phyloP scores from a whole-genome alignment of 148 eudicot species.

The Rhododendron williamsianum region DNA sequence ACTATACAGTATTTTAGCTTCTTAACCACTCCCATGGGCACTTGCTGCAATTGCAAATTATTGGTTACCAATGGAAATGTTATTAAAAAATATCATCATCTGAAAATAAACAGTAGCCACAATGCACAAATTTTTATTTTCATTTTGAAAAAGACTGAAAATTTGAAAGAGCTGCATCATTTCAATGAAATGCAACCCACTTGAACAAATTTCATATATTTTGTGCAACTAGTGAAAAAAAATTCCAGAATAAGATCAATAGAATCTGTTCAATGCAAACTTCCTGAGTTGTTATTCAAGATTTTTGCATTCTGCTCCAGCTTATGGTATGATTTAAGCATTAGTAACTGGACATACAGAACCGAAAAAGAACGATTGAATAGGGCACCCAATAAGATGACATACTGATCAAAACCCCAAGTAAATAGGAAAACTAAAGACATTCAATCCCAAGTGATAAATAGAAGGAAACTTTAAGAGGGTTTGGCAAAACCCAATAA shows the following conservation, averaged over 20 bases:
- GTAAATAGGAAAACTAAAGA: neutral
- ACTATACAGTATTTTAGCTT: neutral
- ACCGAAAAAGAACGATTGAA: neutral
- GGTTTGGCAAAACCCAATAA: neutral
- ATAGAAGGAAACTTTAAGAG: neutral
- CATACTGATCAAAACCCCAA: neutral
- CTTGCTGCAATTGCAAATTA: neutral
- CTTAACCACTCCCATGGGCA: neutral
- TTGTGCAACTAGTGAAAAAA: neutral
- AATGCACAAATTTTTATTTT: neutral
- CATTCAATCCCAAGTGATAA: neutral
- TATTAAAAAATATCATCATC: neutral
- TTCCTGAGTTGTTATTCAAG: neutral
- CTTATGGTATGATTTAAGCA: too few species aligned
- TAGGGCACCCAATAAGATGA: neutral
- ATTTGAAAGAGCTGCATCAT: neutral
- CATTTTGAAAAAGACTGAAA: neutral
- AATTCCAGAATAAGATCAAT: neutral
- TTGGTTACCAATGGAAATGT: neutral
- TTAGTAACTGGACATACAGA: too few species aligned
- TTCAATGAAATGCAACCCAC: neutral
- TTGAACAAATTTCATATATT: neutral
- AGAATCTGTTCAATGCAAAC: neutral
- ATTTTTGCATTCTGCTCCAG: too few species aligned
- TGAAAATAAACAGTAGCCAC: neutral